Conservation (phyloP, 2,329 filamentous ascomycete genomes). For the Pezicula neosporulosa region DNA sequence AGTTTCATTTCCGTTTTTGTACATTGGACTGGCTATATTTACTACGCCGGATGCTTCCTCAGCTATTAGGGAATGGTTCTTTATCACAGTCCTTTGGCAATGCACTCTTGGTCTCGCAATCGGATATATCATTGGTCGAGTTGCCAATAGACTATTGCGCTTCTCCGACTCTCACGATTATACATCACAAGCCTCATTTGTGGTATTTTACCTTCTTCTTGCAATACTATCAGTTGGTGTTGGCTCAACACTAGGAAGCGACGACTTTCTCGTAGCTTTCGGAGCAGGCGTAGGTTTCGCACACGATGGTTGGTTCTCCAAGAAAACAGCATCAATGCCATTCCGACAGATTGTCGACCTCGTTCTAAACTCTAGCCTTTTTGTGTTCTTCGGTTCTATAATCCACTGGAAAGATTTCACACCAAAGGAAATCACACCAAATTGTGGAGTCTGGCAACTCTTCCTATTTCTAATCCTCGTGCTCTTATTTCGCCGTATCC, state of each 20-base stretch:
- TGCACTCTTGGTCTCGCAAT: constrained; percentile 43
- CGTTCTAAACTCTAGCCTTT: constrained; percentile 51
- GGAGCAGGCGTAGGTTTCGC: constrained; percentile 52
- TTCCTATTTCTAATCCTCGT: constrained; percentile 44
- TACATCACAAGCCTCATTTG: constrained; percentile 45
- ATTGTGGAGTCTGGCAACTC: constrained; percentile 36
- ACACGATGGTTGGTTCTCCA: constrained; percentile 48
- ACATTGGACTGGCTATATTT: constrained; percentile 44
- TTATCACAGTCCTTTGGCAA: constrained; percentile 52
- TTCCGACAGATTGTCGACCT: constrained; percentile 49
- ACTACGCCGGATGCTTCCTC: constrained; percentile 32
- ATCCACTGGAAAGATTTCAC: constrained; percentile 47
- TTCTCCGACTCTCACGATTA: constrained; percentile 41
- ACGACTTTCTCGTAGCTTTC: constrained; percentile 55
- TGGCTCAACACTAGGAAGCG: constrained; percentile 46
- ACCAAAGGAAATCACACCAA: constrained; percentile 33
- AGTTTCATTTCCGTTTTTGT: constrained; percentile 52
- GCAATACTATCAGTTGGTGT: constrained; percentile 49
- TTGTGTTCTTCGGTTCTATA: constrained; percentile 52
- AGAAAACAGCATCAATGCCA: constrained; percentile 39
- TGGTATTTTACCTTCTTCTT: constrained; percentile 52
- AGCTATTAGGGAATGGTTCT: constrained; percentile 46
- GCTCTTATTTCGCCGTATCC: constrained; percentile 47
- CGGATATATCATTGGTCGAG: constrained; percentile 42
- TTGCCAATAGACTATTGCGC: constrained; percentile 43